Base-by-base conservation (phyloP, 441 rosid species). In the Manihot esculenta region DNA sequence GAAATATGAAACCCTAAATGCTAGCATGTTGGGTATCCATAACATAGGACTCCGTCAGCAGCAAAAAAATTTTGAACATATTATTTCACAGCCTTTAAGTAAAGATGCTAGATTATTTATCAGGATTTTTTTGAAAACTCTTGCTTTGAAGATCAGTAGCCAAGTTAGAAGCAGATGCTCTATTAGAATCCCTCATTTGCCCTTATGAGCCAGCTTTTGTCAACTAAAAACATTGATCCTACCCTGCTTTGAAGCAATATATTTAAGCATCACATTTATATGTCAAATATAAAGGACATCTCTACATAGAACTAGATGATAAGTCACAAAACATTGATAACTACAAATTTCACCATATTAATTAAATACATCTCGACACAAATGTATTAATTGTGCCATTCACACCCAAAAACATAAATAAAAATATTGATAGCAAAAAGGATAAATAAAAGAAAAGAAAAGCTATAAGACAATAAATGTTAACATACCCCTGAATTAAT, bases 401-500 rank as follows among this genome's bases (percentile, higher is more conserved):
- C 23, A 27, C 10, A 64, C 15, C 21, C 56, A 48, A 5, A 5
- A 56, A 54, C 50, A 42, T 20, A 44, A 20, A 56, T 5, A 35
- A 14, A 45, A 7, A 45, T 17, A 17, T 14, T 24, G 18, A 12
- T 18, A 2, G 38, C 35, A 35, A 10, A 47, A 54, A 62, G 49
- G 30, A 23, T 35, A 66, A 41, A 68, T 0, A 35, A 2, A 3
- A 5, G 41, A 6, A 35, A 35, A 35, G 7, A 66, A 49, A 41
- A 62, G 57, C 48, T 45, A 13, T 26, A 54, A 49, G 35, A 70
- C 14, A 75, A 47, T 2, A 66, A 63, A 55, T 45, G 47, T 27
- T 50, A 74, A 75, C 81, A 63, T 87, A 94, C 99, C 96, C 99
- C 74, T 86, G 86, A 74, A 94, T 92, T 76, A 94, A 84, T 76